phyloP scores from a whole-genome alignment of 108 stramenopile genomes.

The Cyclotella sp. region DNA sequence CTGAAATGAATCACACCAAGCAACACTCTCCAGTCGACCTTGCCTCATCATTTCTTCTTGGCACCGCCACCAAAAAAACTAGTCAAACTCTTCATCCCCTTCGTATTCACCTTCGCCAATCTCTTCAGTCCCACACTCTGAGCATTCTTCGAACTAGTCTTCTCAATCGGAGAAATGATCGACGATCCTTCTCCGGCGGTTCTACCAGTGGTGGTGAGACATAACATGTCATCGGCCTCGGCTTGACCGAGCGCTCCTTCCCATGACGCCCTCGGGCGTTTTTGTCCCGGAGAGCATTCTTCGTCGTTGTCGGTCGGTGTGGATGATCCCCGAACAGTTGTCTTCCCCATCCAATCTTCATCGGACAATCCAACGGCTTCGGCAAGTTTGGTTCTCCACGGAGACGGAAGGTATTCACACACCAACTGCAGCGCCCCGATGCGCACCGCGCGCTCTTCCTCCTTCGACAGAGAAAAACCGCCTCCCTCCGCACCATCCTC shows the following conservation, averaged over 20 bases:
- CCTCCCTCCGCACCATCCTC: not conserved
- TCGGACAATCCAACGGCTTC: conserved; percentile 37
- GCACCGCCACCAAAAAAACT: conserved; percentile 66
- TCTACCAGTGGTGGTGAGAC: conserved; percentile 36
- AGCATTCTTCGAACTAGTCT: conserved; percentile 36
- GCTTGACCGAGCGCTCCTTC: conserved; percentile 51
- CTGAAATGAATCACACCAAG: too few relatives aligned
- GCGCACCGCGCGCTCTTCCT: conserved; percentile 34
- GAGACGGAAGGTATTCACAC: conserved; percentile 61
- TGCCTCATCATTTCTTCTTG: conserved; percentile 25
- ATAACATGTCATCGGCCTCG: conserved; percentile 53
- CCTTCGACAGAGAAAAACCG: not conserved
- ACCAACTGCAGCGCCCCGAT: conserved; percentile 57
- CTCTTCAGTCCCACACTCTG: conserved; percentile 63
- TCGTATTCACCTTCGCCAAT: conserved; percentile 75
- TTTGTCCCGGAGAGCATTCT: conserved; percentile 2
- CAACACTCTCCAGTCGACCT: not conserved
- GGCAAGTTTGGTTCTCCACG: conserved; percentile 58
- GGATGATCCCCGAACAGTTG: not conserved
- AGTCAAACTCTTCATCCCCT: conserved; percentile 75
- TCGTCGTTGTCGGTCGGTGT: conserved; percentile 4
- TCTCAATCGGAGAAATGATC: conserved; percentile 31
- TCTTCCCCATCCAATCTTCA: conserved; percentile 46
- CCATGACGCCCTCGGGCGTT: conserved; percentile 41
- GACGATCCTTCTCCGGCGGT: conserved; percentile 13